Evolutionary conservation across 148 eudicot species (phyloP).

Genomic region (Agrostemma githago): DNA sequence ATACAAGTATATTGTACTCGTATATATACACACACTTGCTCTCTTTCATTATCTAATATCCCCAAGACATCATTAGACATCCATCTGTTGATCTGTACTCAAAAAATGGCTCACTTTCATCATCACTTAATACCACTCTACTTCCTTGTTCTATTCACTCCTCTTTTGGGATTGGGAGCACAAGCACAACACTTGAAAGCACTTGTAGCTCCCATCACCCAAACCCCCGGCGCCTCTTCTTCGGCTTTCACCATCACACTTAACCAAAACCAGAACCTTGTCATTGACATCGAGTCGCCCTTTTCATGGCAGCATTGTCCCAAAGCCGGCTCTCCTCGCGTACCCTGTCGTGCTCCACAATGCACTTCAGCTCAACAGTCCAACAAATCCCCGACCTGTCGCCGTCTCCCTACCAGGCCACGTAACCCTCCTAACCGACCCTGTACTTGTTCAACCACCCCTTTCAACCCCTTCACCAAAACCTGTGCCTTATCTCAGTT

Average conservation of each 20-base stretch:
- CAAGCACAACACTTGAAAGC: constrained; percentile 17
- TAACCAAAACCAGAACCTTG: constrained; percentile 11
- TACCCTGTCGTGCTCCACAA: constrained; percentile 13
- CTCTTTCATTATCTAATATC: no score
- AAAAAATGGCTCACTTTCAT: constrained; percentile 12
- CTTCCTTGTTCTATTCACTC: constrained; percentile 1
- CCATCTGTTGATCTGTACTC: no score
- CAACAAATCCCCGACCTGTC: constrained; percentile 15
- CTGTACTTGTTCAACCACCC: constrained; percentile 29
- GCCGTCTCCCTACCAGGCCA: constrained; percentile 3
- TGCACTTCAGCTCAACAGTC: constrained; percentile 18
- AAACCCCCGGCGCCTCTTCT: constrained; percentile 8
- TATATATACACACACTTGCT: neutral
- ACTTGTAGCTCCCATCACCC: constrained; percentile 18
- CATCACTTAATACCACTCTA: neutral
- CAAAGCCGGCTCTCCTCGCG: constrained; percentile 13
- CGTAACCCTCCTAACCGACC: neutral
- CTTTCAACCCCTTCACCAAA: constrained; percentile 31
- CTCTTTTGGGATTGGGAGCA: neutral
- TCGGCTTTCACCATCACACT: constrained; percentile 14
- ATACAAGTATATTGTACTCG: no score
- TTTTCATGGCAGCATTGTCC: constrained; percentile 24
- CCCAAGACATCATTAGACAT: neutral
- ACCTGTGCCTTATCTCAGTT: constrained; percentile 27
- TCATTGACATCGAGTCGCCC: constrained; percentile 24